These are phyloP conservation scores for Gymnopilus dilepis DNA, from an alignment of 768 basidiomycete genomes.

Conservation along the genomic window DNA sequence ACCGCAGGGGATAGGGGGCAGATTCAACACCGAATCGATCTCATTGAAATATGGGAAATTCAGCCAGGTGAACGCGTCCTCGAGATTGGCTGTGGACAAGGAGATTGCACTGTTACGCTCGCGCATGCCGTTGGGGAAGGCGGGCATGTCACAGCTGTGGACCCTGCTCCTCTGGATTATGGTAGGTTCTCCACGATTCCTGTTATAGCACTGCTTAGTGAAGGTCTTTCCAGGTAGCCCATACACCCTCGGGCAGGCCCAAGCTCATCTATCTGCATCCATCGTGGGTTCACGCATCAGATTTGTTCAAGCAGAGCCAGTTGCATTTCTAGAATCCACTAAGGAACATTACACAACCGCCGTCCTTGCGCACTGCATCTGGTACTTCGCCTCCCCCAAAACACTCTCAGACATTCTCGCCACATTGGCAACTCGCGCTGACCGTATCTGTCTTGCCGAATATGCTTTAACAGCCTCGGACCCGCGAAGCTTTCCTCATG, in stretches of 20 bases:
- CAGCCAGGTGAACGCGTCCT: slow-evolving; percentile 10
- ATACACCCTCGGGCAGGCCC: slow-evolving; percentile 16
- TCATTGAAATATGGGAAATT: slow-evolving; percentile 14
- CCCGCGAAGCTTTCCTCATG: slow-evolving; percentile 11
- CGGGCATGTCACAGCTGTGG: slow-evolving; percentile 18
- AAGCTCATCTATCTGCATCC: slow-evolving; percentile 13
- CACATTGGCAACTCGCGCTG: neutral
- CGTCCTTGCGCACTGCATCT: slow-evolving; percentile 14
- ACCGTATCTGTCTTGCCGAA: slow-evolving; percentile 16
- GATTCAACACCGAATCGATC: slow-evolving; percentile 8
- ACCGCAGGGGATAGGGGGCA: neutral
- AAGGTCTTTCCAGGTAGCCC: slow-evolving; percentile 5
- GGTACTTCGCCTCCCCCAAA: slow-evolving; percentile 19
- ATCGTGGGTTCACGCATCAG: slow-evolving; percentile 16
- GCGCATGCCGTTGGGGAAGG: slow-evolving; percentile 15
- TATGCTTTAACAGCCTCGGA: slow-evolving; percentile 11
- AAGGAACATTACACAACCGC: slow-evolving; percentile 14
- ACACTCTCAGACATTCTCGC: slow-evolving; percentile 9
- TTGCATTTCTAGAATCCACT: slow-evolving; percentile 7
- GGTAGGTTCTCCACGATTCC: slow-evolving; percentile 3
- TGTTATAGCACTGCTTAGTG: neutral
- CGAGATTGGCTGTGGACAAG: slow-evolving; percentile 22
- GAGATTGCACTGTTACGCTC: slow-evolving; percentile 20
- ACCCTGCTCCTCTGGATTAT: slow-evolving; percentile 17
- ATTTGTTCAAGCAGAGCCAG: slow-evolving; percentile 10